Base-by-base conservation (phyloP, 257 asterid species). In the Solanum infundibuliforme region DNA sequence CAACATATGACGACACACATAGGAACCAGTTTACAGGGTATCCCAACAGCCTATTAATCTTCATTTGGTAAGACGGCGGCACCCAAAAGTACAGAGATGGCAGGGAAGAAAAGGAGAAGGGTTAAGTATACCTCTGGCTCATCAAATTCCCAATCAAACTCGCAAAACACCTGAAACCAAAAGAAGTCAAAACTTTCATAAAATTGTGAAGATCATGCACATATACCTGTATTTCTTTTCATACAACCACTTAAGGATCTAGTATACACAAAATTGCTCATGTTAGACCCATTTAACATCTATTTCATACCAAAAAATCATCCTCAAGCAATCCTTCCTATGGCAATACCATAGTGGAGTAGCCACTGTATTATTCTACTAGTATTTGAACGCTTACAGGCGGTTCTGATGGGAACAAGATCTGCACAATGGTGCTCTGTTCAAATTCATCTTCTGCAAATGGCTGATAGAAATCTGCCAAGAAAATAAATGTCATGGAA, bases 141-240 rank as follows among this genome's bases (percentile, higher is more conserved):
- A 92, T 95, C 97, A 71, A 97, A 66, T 74, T 96, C 98, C 99
- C 99, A 97, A 88, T 97, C 99, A 89, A 92, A 97, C 91, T 93
- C 97, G 43, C 98, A 92, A 89, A 95, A 91, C 87, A 93, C 93
- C 99, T 97, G 98, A 69, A 90, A 87, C 86, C 79, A 87, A 71
- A 41, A 60, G 74, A 55, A 79, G 55, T 16, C 39, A 77, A 82
- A 86, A 39, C 13, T 12, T 5, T 23, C 27, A 75, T 25, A 82
- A 79, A 27, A 82, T 16, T 27, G 68, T 46, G 31, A 48, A 48
- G 69, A 46, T 5, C 29, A 29, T 82, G 85, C 66, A 29, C 52
- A 79, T 43, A 43, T 79, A 29, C 27, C 69, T 48, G 25, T 16
- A 29, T 52, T 82, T 48, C 31, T 82, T 60, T 82, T 48, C 69